Evolutionary conservation across 2,329 filamentous ascomycete species (phyloP).

Genomic region (Alternaria brassicae): DNA sequence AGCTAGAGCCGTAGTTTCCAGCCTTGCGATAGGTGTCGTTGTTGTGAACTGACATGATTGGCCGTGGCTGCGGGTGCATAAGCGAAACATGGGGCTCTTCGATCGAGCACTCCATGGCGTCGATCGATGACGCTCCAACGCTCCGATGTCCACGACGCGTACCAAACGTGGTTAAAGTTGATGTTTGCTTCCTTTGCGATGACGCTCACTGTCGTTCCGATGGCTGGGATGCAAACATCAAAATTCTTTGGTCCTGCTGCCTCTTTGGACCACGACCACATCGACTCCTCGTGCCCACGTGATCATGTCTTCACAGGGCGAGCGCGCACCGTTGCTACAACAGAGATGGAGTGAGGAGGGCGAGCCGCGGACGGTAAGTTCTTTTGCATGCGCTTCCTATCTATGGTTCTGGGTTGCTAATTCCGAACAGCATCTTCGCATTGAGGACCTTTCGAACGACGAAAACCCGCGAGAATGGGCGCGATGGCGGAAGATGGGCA

Average conservation of each 20-base stretch:
- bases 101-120: conserved; percentile 2
- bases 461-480: conserved; percentile 59
- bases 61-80: not conserved
- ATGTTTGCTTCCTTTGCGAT: conserved; percentile 5
- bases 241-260: not conserved
- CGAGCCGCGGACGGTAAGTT: conserved; percentile 40
- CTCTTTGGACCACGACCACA: not conserved
- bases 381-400: not conserved
- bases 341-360: conserved; percentile 42
- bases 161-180: conserved; percentile 9
- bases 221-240: not conserved
- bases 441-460: conserved; percentile 44
- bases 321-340: conserved; percentile 52
- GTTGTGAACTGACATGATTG: not conserved
- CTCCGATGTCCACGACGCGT: conserved; percentile 6
- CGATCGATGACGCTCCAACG: conserved; percentile 20
- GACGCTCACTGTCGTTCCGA: conserved; percentile 8
- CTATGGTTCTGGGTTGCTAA: conserved; percentile 4
- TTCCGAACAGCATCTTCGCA: conserved; percentile 29
- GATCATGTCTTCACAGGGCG: conserved; percentile 35
- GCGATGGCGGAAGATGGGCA: conserved; percentile 55
- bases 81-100: conserved; percentile 1
- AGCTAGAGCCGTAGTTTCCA: not conserved
- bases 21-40: not conserved
- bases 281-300: not conserved